Evolutionary conservation across 2,329 filamentous ascomycete genomes (phyloP), one percentile per base, ranked within the genome.

Genomic region (Colletotrichum eleusines): DNA sequence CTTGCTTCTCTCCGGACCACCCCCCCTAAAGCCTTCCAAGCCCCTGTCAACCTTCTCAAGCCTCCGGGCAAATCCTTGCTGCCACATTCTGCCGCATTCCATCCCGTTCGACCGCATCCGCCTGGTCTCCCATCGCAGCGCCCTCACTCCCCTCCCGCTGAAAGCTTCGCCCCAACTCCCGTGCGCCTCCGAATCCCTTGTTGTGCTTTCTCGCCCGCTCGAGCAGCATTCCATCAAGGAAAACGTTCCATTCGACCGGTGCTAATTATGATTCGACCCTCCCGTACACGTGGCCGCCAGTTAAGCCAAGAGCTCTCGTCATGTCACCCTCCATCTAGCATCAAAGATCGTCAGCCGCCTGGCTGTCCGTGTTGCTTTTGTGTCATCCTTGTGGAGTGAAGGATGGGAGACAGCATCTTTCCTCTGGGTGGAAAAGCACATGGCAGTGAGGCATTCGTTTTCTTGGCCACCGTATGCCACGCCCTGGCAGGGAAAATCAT

Each of bases 221-320:
- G 31, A 38, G 51, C 28, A 54, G 18, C 42, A 26, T 14, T 48
- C 26, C 12, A 26, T 40, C 31, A 31, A 44, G 46, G 20, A 28
- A 31, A 54, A n/a, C 20, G 14, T 72, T 72, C 71, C 71, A 50
- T 72, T 72, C 40, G 59, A 66, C 71, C 71, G 69, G 60, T 58
- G 50, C 71, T 69, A 72, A 58, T 35, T n/a, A 42, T 59, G 48
- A 38, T 68, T 55, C 38, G 53, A 35, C 54, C 50, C 55, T 53
- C 50, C 68, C 42, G 48, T 61, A 72, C 71, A 73, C 71, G 71
- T 73, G 71, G 71, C 69, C 46, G 63, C 61, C 26, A 38, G 46
- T 44, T 38, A 35, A 53, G 33, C 67, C 67, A 66, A 72, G 62
- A 59, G 11, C 28, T 42, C 38, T 44, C 51, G 28, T 57, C 35